Evolutionary conservation across 345 rosid species (phyloP).

Genomic region (Reutealis trisperma): DNA sequence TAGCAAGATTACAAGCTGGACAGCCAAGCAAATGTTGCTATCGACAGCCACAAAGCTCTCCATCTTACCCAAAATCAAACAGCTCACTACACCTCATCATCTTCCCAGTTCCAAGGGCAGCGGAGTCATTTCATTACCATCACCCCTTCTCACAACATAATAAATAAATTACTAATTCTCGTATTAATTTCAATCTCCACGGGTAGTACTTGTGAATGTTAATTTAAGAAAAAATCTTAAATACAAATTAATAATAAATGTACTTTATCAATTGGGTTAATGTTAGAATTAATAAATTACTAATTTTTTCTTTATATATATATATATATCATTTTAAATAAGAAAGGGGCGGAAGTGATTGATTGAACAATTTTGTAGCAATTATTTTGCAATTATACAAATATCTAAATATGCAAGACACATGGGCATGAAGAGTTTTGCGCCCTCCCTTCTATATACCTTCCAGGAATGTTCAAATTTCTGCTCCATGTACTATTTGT

Average conservation of each 20-base stretch:
- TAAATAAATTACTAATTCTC: too few relatives aligned
- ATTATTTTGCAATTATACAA: not conserved
- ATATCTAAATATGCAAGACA: not conserved
- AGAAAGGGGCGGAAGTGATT: not conserved
- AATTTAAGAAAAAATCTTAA: too few relatives aligned
- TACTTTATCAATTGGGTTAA: too few relatives aligned
- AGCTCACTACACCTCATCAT: conserved; percentile 6
- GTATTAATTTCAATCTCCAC: too few relatives aligned
- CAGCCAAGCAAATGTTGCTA: conserved; percentile 3
- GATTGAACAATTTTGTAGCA: not conserved
- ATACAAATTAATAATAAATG: too few relatives aligned
- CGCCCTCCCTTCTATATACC: not conserved
- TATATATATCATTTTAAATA: too few relatives aligned
- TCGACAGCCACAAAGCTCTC: conserved; percentile 8
- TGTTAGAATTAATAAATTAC: too few relatives aligned
- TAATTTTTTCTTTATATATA: too few relatives aligned
- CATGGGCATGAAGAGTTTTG: not conserved
- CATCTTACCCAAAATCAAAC: not conserved
- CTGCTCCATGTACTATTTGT: not conserved
- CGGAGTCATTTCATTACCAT: too few relatives aligned
- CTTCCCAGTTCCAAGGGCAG: too few relatives aligned
- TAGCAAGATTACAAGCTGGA: conserved; percentile 19
- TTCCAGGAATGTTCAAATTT: conserved; percentile 4
- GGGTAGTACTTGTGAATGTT: too few relatives aligned
- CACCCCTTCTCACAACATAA: too few relatives aligned